A percentile compares a stretch with the other conserved stretches of the same genome.
phyloP scores from a whole-genome alignment of 352 stramenopile genomes.

The Phytophthora crassamura region DNA sequence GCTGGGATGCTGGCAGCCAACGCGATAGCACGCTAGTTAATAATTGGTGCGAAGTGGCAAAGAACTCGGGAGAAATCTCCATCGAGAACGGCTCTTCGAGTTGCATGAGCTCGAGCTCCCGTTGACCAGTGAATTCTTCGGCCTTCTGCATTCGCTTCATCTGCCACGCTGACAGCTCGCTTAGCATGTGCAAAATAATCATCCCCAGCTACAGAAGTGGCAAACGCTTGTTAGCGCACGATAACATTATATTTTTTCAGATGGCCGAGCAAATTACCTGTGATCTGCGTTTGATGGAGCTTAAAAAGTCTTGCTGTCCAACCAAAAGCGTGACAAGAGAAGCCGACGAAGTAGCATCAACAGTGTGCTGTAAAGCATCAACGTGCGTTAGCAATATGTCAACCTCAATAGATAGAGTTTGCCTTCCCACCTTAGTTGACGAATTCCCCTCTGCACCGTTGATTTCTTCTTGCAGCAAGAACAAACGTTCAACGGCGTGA shows the following conservation, averaged over 20 bases:
- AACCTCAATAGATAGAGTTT: background rate
- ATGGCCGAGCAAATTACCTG: slow-evolving; percentile 49
- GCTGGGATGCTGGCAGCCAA: slow-evolving; percentile 50
- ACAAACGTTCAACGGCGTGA: slow-evolving; percentile 61
- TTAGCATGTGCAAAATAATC: slow-evolving; percentile 74
- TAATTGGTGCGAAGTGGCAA: slow-evolving; percentile 71
- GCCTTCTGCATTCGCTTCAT: slow-evolving; percentile 91
- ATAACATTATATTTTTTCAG: background rate
- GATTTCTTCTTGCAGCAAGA: slow-evolving; percentile 42
- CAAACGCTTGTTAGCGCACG: slow-evolving; percentile 10
- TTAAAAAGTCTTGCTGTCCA: slow-evolving; percentile 34
- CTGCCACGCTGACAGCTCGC: slow-evolving; percentile 85
- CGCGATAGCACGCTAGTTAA: slow-evolving; percentile 62
- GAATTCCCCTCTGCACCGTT: slow-evolving; percentile 13
- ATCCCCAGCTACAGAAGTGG: slow-evolving; percentile 63
- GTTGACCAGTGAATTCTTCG: slow-evolving; percentile 78
- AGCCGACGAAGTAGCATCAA: slow-evolving; percentile 1
- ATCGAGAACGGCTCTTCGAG: slow-evolving; percentile 87
- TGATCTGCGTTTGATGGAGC: slow-evolving; percentile 68
- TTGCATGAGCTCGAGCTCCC: slow-evolving; percentile 73
- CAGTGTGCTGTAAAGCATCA: slow-evolving; percentile 14
- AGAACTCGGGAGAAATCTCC: slow-evolving; percentile 81
- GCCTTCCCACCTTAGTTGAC: slow-evolving; percentile 14
- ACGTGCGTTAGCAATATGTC: slow-evolving; percentile 1
- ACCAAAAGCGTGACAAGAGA: slow-evolving; percentile 31